Evolutionary conservation across 2,329 filamentous ascomycete genomes (phyloP).

Genomic region (Pseudogymnoascus sp.): DNA sequence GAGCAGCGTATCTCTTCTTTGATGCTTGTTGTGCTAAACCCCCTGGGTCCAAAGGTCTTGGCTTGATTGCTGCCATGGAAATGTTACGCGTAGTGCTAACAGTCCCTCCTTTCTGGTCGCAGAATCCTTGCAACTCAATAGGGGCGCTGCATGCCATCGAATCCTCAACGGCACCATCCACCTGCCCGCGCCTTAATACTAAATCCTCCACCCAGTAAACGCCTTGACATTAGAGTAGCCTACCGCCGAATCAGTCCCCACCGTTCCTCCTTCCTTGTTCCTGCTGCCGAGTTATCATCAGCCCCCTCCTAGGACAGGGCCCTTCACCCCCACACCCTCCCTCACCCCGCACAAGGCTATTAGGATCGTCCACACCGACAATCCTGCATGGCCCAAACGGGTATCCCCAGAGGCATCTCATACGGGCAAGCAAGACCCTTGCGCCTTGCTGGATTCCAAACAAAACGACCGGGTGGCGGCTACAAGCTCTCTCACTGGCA

Average conservation of each 20-base stretch:
- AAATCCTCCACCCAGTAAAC: not conserved
- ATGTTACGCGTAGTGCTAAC: not conserved
- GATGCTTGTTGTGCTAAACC: not conserved
- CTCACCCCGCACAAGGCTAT: not conserved
- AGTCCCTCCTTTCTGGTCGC: not conserved
- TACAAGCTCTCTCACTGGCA: not conserved
- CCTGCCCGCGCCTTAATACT: not conserved
- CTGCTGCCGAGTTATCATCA: not conserved
- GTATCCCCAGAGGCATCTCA: not conserved
- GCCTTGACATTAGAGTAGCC: not conserved
- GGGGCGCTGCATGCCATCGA: not conserved
- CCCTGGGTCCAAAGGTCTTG: not conserved
- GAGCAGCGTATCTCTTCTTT: not conserved
- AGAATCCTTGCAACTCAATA: not conserved
- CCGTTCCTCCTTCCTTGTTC: not conserved
- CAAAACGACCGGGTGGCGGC: not conserved
- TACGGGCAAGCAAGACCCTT: not conserved
- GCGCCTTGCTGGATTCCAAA: not conserved
- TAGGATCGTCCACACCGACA: not conserved
- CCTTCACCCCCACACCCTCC: not conserved
- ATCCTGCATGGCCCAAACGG: not conserved
- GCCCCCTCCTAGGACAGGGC: not conserved
- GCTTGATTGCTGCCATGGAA: not conserved
- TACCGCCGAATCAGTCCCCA: not conserved
- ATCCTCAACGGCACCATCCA: not conserved